Percentiles rank a stretch among this genome's conserved stretches.
Conservation (phyloP, 2,329 filamentous ascomycete genomes). For the Pestalotiopsis sp. region DNA sequence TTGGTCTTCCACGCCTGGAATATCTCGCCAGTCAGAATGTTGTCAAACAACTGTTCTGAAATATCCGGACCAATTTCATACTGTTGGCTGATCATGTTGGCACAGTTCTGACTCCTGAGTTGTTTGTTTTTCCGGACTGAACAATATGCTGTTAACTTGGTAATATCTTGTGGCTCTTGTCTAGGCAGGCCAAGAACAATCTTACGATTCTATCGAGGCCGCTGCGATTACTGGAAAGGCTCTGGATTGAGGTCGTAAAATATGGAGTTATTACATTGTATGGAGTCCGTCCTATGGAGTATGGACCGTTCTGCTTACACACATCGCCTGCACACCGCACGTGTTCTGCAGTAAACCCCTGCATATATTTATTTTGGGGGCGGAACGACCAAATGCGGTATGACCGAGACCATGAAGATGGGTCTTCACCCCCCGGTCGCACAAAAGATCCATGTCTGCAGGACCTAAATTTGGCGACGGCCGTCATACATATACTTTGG, state of each 20-base stretch:
- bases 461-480: not conserved
- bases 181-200: no score
- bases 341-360: no score
- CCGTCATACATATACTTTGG: not conserved
- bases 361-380: not conserved
- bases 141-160: not conserved
- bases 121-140: not conserved
- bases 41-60: slow-evolving; percentile 1
- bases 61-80: not conserved
- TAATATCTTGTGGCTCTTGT: not conserved
- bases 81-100: not conserved
- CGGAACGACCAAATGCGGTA: not conserved
- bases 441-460: not conserved
- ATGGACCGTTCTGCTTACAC: no score
- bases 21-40: not conserved
- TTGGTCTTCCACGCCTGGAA: not conserved
- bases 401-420: not conserved
- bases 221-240: no score
- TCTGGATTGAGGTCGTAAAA: no score
- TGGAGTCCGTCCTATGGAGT: no score
- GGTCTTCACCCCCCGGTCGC: not conserved
- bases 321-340: no score
- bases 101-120: not conserved
- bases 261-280: no score
- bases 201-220: no score